These are phyloP conservation scores for Metschnikowia amazonensis DNA, from an alignment of 805 yeast genomes.

Conservation along the genomic window DNA sequence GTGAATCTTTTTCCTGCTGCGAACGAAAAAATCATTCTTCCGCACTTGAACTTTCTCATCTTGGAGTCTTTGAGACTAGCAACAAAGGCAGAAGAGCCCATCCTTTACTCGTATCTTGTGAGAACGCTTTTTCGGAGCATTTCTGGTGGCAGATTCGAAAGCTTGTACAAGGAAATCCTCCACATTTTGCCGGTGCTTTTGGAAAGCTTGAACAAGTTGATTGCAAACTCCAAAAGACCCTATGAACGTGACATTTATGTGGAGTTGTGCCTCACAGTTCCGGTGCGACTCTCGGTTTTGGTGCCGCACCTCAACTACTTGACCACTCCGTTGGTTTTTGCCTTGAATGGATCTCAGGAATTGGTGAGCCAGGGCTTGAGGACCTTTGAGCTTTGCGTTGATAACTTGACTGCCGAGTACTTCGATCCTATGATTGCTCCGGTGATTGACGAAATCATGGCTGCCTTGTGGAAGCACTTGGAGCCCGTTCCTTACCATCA, in stretches of 20 bases:
- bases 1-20: constrained; percentile 85
- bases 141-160: constrained; percentile 96
- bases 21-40: constrained; percentile 83
- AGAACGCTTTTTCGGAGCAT: constrained; percentile 89
- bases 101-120: constrained; percentile 82
- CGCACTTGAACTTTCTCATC: constrained; percentile 81
- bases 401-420: constrained; percentile 91
- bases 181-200: constrained; percentile 84
- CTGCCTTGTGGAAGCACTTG: constrained; percentile 85
- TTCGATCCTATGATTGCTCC: constrained; percentile 98
- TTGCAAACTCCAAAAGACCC: constrained; percentile 77
- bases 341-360: constrained; percentile 86
- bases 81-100: constrained; percentile 85
- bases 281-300: constrained; percentile 86
- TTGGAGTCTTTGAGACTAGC: constrained; percentile 74
- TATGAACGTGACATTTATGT: constrained; percentile 93
- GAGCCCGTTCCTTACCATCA: constrained; percentile 93
- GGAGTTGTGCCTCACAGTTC: constrained; percentile 91
- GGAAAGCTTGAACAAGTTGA: constrained; percentile 79
- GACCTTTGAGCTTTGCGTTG: constrained; percentile 93
- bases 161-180: constrained; percentile 84
- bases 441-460: constrained; percentile 89
- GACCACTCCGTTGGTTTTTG: constrained; percentile 88
- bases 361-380: constrained; percentile 91
- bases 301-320: constrained; percentile 88